Evolutionary conservation across 164 flowering plant genomes (phyloP), one percentile per base, ranked within the genome.

Genomic region (Dillenia turbinata): DNA sequence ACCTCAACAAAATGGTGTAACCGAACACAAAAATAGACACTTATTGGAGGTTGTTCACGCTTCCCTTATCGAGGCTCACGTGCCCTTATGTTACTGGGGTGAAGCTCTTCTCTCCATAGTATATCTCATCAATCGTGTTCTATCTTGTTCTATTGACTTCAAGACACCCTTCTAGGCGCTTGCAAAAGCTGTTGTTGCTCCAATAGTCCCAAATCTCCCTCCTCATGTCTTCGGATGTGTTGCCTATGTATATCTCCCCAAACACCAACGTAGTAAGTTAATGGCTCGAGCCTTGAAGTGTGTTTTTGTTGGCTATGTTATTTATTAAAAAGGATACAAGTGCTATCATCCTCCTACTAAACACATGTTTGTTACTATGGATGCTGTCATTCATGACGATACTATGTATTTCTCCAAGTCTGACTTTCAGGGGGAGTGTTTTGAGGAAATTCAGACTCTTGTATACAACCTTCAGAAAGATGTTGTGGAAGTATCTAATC

Each of bases 1-100:
- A 47, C 66, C 71, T 9, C 53, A 74, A 7, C 46, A 67, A 3
- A 74, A 74, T 54, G 69, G 64, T 12, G 66, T 67, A 0, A 55
- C 56, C 0, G 47, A 74, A 61, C 0, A 47, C 9, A 66, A 70
- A 15, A 66, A 69, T 66, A 46, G 53, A 0, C 65, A 72, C 44
- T 70, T 67, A 33, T 66, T 65, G 44, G 68, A 70, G 22, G 62
- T 66, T 53, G 71, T 66, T 1, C 19, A 66, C 44, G 61, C 66
- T 51, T 57, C 63, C 0, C 57, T 76, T 33, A 59, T 76, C 0
- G 64, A 64, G 54, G 67, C 66, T 9, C 69, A 63, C 54, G 56
- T 72, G 66, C 49, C 73, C 40, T 33, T 33, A 33, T 33, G 7
- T 33, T 33, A 33, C 7, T 33, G 40, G 40, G 40, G 40, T 0